Percentiles rank a stretch among this genome's conserved stretches.
phyloP scores from a whole-genome alignment of 495 filamentous ascomycete genomes.

The Penicillium angulare region DNA sequence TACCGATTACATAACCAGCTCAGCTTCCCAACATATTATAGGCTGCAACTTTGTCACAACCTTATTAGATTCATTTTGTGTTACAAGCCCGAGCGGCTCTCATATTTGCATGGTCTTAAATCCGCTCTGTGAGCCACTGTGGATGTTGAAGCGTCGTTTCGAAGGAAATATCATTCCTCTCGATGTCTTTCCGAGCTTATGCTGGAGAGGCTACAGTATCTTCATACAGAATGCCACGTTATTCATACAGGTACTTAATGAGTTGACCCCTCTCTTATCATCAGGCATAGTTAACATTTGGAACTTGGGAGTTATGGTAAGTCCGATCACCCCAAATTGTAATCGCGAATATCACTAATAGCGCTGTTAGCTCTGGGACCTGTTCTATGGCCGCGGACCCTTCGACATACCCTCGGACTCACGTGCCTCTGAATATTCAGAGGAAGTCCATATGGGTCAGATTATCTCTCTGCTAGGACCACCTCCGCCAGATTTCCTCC shows the following conservation, averaged over 20 bases:
- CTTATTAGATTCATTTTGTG: constrained; percentile 28
- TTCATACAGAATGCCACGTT: constrained; percentile 83
- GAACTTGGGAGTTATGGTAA: background rate
- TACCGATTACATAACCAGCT: constrained; percentile 19
- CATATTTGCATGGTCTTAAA: constrained; percentile 35
- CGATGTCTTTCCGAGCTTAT: constrained; percentile 80
- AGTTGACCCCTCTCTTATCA: background rate
- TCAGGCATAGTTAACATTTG: background rate
- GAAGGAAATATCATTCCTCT: constrained; percentile 48
- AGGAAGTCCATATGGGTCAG: background rate
- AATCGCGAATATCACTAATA: background rate
- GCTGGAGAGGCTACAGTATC: constrained; percentile 79
- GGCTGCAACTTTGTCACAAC: constrained; percentile 15
- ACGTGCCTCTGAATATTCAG: background rate
- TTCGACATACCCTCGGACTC: background rate
- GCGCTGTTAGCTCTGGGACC: background rate
- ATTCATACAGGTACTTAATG: constrained; percentile 74
- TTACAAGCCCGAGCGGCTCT: constrained; percentile 19
- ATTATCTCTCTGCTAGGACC: background rate
- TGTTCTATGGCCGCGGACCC: background rate
- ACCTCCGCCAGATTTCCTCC: background rate
- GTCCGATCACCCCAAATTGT: background rate
- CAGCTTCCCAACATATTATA: constrained; percentile 1
- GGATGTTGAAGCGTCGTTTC: constrained; percentile 12
- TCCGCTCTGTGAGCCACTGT: constrained; percentile 29